Base-by-base conservation (phyloP, 306 rosid genomes). In the Datisca glomerata region DNA sequence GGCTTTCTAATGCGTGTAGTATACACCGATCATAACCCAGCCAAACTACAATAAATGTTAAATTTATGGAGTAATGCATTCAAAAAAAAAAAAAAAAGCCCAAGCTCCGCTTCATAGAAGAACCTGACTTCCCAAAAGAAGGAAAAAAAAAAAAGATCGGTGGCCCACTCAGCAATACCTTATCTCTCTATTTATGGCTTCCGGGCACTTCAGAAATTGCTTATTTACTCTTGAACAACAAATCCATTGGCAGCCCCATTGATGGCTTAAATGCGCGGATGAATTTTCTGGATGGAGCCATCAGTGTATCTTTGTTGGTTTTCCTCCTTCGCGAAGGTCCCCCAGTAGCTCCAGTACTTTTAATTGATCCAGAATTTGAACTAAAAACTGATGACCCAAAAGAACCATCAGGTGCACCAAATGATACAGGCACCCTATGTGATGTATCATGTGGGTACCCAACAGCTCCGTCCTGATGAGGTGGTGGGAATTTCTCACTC, bases 401-500 rank as follows among this genome's bases (percentile, higher is more conserved):
- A 27, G 94, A 86, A 41, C 70, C 24, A 46, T 81, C 86, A 16
- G 63, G 23, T 13, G 67, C 64, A 11, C 89, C 74, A 59, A 86
- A 86, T 40, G 94, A 86, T 18, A 64, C 57, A 4, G 82, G 73
- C 43, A 64, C 86, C 45, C 67, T 78, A 8, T 71, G 68, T 16
- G 86, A 70, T 50, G 66, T 34, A 16, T 70, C 75, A 20, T 61
- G 70, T 29, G 79, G 81, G 64, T 78, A 66, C 52, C 91, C 96
- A 9, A 86, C 91, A 13, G 81, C 79, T 35, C 86, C 96, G 57
- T 86, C 96, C 43, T 81, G 83, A 60, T 81, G 96, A 25, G 96
- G 96, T 24, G 96, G 94, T 34, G 96, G 94, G 42, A 86, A 86
- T 65, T 86, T 86, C 66, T 86, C 96, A n/a, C 96, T 86, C 78